A percentile compares a stretch with the other conserved stretches of the same genome.
Evolutionary conservation across 495 filamentous ascomycete species (phyloP).

Genomic region (Xeromyces bisporus): DNA sequence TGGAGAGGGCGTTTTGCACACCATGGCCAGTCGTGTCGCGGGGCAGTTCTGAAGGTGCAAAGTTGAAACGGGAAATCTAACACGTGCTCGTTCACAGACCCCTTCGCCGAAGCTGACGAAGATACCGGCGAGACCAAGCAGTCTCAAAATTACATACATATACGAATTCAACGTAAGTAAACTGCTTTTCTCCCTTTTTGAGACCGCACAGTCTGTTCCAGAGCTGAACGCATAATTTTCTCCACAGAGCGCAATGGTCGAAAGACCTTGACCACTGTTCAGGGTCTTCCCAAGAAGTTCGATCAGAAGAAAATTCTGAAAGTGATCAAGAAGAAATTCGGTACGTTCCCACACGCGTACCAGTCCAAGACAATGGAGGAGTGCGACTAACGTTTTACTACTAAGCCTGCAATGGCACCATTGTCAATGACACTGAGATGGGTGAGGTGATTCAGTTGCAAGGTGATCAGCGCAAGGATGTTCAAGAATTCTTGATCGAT

Average conservation of each 20-base stretch:
- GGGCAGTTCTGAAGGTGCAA: too few species aligned
- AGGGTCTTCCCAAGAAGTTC: constrained; percentile 95
- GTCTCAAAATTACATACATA: constrained; percentile 98
- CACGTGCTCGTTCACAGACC: constrained; percentile 46
- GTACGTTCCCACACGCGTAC: constrained; percentile 33
- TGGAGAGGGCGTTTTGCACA: too few species aligned
- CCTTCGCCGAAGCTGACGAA: constrained; percentile 99
- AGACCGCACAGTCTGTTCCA: too few species aligned
- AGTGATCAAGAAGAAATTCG: constrained; percentile 99
- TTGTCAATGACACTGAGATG: constrained; percentile 93
- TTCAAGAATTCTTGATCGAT: constrained; percentile 91
- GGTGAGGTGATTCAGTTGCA: constrained; percentile 99
- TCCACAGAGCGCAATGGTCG: constrained; percentile 95
- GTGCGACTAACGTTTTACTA: constrained; percentile 5
- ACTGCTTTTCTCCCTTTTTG: too few species aligned
- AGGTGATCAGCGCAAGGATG: constrained; percentile 96
- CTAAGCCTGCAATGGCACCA: constrained; percentile 98
- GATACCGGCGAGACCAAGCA: constrained; percentile 83
- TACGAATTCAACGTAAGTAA: constrained; percentile 96
- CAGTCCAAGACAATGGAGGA: constrained; percentile 4
- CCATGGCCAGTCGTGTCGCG: too few species aligned
- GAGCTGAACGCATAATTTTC: constrained; percentile 2
- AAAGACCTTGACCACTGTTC: constrained; percentile 98
- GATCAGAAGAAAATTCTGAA: constrained; percentile 99
- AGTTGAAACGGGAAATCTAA: constrained; percentile 17